phyloP scores from a whole-genome alignment of 768 basidiomycete genomes.

The Termitomyces sp. region DNA sequence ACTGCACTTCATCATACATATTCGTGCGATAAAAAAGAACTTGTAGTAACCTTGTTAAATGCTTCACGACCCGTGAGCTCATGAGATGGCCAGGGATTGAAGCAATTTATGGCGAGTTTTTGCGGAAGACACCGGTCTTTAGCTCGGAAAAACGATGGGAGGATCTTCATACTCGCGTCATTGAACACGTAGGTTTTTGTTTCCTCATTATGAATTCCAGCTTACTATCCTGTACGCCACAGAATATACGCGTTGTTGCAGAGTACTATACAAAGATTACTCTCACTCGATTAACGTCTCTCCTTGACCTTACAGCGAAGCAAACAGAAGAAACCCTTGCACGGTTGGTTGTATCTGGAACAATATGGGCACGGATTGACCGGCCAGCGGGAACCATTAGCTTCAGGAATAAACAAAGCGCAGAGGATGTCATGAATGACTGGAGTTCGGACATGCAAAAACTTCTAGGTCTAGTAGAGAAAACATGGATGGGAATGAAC shows the following conservation, averaged over 20 bases:
- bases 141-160: constrained; percentile 81
- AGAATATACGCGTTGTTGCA: constrained; percentile 96
- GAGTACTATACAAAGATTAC: constrained; percentile 95
- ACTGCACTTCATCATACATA: background rate
- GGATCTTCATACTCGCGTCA: constrained; percentile 90
- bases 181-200: constrained; percentile 79
- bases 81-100: constrained; percentile 98
- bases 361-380: constrained; percentile 92
- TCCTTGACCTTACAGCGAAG: constrained; percentile 80
- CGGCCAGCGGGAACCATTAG: constrained; percentile 86
- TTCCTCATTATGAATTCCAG: background rate
- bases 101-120: constrained; percentile 77
- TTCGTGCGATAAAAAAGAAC: constrained; percentile 9
- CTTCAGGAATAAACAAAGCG: constrained; percentile 78
- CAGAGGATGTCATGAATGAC: constrained; percentile 95
- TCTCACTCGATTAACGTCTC: constrained; percentile 72
- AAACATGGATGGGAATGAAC: constrained; percentile 98
- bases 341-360: constrained; percentile 86
- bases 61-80: constrained; percentile 87
- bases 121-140: constrained; percentile 82
- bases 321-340: constrained; percentile 89
- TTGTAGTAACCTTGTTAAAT: constrained; percentile 88
- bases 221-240: constrained; percentile 2
- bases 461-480: constrained; percentile 87
- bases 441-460: constrained; percentile 98